Evolutionary conservation across 306 rosid genomes (phyloP).

Genomic region (Elaeagnus macrophylla): DNA sequence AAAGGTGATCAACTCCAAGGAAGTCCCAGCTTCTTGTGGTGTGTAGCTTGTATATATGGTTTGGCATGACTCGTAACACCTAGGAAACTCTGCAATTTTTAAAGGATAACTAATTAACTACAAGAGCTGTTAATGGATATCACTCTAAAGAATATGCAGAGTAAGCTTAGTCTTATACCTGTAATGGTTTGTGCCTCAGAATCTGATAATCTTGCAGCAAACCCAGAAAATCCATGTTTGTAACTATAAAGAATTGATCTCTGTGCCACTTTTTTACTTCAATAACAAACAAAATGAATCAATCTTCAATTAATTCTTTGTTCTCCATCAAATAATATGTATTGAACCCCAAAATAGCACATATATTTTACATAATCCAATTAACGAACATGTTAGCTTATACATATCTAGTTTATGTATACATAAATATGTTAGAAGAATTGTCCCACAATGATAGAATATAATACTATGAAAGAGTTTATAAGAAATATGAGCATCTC

Average conservation of each 20-base stretch:
- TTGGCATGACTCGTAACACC: conserved; percentile 41
- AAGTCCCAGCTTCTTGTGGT: conserved; percentile 61
- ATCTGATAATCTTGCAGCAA: conserved; percentile 30
- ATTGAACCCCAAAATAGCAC: neutral
- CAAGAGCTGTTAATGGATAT: neutral
- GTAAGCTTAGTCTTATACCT: conserved; percentile 16
- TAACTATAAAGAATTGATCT: conserved; percentile 27
- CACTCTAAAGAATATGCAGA: conserved; percentile 13
- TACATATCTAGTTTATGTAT: too few relatives aligned
- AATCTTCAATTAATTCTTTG: too few relatives aligned
- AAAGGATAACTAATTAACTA: neutral
- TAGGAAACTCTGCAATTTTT: conserved; percentile 25
- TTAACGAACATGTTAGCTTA: too few relatives aligned
- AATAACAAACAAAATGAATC: neutral
- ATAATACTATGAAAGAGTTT: too few relatives aligned
- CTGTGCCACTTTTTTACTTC: conserved; percentile 25
- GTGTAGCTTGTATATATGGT: conserved; percentile 29
- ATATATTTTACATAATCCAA: neutral
- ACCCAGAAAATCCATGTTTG: conserved; percentile 36
- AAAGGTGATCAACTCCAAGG: conserved; percentile 36
- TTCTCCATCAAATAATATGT: neutral
- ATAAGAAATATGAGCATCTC: too few relatives aligned
- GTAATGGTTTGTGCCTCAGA: too few relatives aligned
- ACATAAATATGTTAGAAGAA: too few relatives aligned
- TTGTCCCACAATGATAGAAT: too few relatives aligned